phyloP scores from a whole-genome alignment of 108 stramenopile genomes.

The Cyclotella distinguenda region DNA sequence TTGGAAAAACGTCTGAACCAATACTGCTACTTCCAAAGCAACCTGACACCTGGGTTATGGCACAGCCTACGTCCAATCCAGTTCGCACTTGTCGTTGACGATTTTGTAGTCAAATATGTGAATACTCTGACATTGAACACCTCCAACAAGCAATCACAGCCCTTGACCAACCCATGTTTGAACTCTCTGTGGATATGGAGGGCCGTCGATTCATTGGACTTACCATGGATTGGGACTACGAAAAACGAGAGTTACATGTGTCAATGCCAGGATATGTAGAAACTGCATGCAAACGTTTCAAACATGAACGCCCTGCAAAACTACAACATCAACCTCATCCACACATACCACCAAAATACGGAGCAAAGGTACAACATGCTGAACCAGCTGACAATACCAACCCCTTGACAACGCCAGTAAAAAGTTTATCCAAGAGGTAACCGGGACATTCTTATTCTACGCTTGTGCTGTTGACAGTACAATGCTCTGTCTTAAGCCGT shows the following conservation, averaged over 20 bases:
- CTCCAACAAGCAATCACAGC: too few species aligned
- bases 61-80: not conserved
- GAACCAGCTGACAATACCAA: slow-evolving; percentile 9
- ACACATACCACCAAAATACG: slow-evolving; percentile 23
- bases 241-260: slow-evolving; percentile 18
- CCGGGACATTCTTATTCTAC: slow-evolving; percentile 49
- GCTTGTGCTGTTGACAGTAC: slow-evolving; percentile 48
- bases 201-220: slow-evolving; percentile 33
- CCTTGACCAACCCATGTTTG: slow-evolving; percentile 2
- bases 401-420: slow-evolving; percentile 8
- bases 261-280: slow-evolving; percentile 39
- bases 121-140: too few species aligned
- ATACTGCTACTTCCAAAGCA: not conserved
- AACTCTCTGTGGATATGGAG: slow-evolving; percentile 16
- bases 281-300: slow-evolving; percentile 23
- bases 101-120: not conserved
- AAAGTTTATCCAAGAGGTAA: slow-evolving; percentile 39
- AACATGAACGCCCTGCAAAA: slow-evolving; percentile 23
- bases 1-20: not conserved
- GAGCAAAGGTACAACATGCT: slow-evolving; percentile 40
- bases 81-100: not conserved
- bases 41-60: not conserved
- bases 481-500: too few species aligned
- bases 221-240: slow-evolving; percentile 51
- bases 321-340: slow-evolving; percentile 39